phyloP scores from a whole-genome alignment of 1,284 basidiomycete species.

The Abortiporus biennis region DNA sequence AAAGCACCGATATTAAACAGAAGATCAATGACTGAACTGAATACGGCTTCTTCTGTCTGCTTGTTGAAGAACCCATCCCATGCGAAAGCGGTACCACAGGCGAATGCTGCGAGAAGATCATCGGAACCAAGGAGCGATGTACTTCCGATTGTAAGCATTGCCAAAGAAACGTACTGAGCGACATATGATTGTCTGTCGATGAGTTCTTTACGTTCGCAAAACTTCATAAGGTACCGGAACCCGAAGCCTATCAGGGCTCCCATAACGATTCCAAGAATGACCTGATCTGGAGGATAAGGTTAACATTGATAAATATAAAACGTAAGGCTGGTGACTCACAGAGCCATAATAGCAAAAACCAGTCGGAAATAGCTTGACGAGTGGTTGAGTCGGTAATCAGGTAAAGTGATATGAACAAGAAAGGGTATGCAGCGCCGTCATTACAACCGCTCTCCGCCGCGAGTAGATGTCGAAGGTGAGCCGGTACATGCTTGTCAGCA shows the following conservation, averaged over 20 bases:
- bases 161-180: slow-evolving; percentile 74
- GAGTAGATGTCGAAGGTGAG: slow-evolving; percentile 87
- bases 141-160: slow-evolving; percentile 79
- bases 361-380: slow-evolving; percentile 66
- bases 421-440: slow-evolving; percentile 95
- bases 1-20: slow-evolving; percentile 89
- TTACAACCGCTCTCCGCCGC: slow-evolving; percentile 93
- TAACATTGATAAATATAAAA: slow-evolving; percentile 3
- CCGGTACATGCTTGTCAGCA: slow-evolving; percentile 97
- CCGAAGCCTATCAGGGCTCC: slow-evolving; percentile 76
- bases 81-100: slow-evolving; percentile 93
- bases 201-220: slow-evolving; percentile 82
- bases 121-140: slow-evolving; percentile 88
- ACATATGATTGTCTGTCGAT: slow-evolving; percentile 94
- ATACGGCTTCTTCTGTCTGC: slow-evolving; percentile 92
- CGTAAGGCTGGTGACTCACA: slow-evolving; percentile 41
- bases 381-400: slow-evolving; percentile 70
- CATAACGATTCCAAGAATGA: slow-evolving; percentile 75
- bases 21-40: slow-evolving; percentile 93
- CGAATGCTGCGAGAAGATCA: slow-evolving; percentile 91
- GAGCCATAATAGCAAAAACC: slow-evolving; percentile 84
- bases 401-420: slow-evolving; percentile 91
- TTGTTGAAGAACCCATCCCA: slow-evolving; percentile 99
- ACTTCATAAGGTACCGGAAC: slow-evolving; percentile 94
- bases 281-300: slow-evolving; percentile 56